Conservation (phyloP, 192 early-diverging fungal species). For the Podila epigama region DNA sequence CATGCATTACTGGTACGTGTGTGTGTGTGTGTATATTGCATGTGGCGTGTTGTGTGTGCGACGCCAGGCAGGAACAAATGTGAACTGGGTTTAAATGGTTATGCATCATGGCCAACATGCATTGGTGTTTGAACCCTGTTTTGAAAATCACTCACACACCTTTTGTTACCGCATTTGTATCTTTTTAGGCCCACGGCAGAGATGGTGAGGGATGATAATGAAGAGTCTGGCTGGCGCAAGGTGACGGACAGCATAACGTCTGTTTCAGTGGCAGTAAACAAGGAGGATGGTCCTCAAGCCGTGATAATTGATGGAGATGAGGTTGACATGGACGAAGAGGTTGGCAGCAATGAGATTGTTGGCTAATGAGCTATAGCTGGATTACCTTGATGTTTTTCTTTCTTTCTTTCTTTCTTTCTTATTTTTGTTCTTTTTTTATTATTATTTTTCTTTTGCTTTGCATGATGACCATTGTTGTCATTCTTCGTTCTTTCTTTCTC, state of each 20-base stretch:
- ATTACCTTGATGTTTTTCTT: not conserved
- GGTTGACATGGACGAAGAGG: slow-evolving; percentile 30
- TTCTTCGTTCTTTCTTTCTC: not conserved
- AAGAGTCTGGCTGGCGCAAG: slow-evolving; percentile 50
- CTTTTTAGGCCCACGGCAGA: slow-evolving; percentile 45
- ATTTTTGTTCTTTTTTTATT: not conserved
- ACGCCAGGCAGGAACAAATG: no score
- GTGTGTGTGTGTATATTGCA: not conserved
- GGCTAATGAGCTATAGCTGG: not conserved
- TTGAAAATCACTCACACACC: not conserved
- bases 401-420: not conserved
- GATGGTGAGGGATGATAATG: slow-evolving; percentile 45
- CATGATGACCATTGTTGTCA: not conserved
- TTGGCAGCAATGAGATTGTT: slow-evolving; percentile 2
- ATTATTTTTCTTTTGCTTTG: not conserved
- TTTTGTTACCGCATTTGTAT: not conserved
- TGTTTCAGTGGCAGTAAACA: not conserved
- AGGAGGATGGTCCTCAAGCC: slow-evolving; percentile 4
- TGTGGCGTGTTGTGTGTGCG: not conserved
- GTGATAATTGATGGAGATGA: slow-evolving; percentile 34
- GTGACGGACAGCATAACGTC: slow-evolving; percentile 11
- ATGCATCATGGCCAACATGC: no score
- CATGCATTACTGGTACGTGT: slow-evolving; percentile 67
- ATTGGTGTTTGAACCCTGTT: not conserved
- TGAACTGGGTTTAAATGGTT: no score